Evolutionary conservation across 2,329 filamentous ascomycete species (phyloP), one percentile per base, ranked within the genome.

Genomic region (Fusarium algeriense): DNA sequence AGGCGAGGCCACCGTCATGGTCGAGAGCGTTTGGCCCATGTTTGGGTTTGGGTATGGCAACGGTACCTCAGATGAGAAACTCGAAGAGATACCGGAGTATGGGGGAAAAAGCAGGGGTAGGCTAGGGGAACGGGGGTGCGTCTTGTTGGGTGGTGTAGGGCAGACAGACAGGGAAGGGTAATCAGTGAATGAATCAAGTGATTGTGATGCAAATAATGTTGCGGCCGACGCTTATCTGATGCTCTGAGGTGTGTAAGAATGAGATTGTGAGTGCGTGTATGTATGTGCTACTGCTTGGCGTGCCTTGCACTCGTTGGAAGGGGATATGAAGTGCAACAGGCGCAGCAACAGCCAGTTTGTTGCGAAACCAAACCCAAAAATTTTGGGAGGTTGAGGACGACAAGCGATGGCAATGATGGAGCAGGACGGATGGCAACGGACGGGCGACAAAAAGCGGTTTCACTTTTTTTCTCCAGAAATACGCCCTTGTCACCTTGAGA

Each of bases 11-110:
- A 71, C 71, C 34, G 67, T 70, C 67, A 74, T 73, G 70, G 72
- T 73, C 64, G 65, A 76, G 71, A 74, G 74, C 69, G 73, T 75
- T 62, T 75, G 73, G 71, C 70, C 73, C 71, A 73, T 75, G 73
- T 66, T 70, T 64, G 62, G 38, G 52, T 55, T 55, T 55, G 52
- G 38, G 62, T 58, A 64, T 54, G 37, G 37, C 37, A 64, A 64
- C 40, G 62, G 49, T 64, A 59, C 45, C 55, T 59, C 45, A 62
- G 60, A 61, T 64, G 64, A 67, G 67, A 67, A 67, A 66, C 32
- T 69, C 55, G 53, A 75, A 64, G 68, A 65, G 66, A 67, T 72
- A 70, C 64, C 58, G 64, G 56, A 73, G 61, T 69, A 69, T 71
- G 67, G 71, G 61, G 63, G 65, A 62, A 64, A 41, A 41, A 60